These are phyloP conservation scores for Lachnellula occidentalis DNA, from an alignment of 2,329 filamentous ascomycete species.

Conservation along the genomic window DNA sequence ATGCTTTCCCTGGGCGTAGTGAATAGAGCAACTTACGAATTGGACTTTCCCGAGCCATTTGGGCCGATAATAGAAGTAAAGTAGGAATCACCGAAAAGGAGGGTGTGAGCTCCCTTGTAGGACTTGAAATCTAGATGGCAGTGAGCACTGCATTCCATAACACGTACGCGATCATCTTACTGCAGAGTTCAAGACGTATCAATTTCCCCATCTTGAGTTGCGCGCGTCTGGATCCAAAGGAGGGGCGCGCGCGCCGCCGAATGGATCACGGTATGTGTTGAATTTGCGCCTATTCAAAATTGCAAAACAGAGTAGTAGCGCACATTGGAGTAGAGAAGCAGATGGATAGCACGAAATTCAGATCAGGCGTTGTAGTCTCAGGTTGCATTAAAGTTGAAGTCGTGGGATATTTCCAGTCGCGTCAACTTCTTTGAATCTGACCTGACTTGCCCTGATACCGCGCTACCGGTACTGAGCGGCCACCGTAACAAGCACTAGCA, in stretches of 20 bases:
- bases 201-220: conserved; percentile 81
- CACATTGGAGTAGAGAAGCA: background rate
- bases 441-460: background rate
- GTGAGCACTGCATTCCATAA: conserved; percentile 14
- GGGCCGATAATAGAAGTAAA: conserved; percentile 99
- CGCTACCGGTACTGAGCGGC: too few species aligned
- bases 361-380: too few species aligned
- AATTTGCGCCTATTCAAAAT: background rate
- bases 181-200: conserved; percentile 88
- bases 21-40: conserved; percentile 65
- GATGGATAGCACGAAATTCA: too few species aligned
- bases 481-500: too few species aligned
- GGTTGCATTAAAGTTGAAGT: too few species aligned
- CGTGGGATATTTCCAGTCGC: too few species aligned
- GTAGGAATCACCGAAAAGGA: conserved; percentile 95
- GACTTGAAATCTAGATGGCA: conserved; percentile 82
- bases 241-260: conserved; percentile 20
- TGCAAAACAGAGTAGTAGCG: background rate
- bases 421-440: background rate
- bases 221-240: conserved; percentile 19
- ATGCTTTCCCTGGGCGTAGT: background rate
- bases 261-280: background rate
- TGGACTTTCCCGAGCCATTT: conserved; percentile 99
- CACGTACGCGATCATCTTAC: conserved; percentile 44
- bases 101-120: conserved; percentile 92